These are phyloP conservation scores for Ogataea naganishii DNA, from an alignment of 805 yeast genomes.

Conservation along the genomic window DNA sequence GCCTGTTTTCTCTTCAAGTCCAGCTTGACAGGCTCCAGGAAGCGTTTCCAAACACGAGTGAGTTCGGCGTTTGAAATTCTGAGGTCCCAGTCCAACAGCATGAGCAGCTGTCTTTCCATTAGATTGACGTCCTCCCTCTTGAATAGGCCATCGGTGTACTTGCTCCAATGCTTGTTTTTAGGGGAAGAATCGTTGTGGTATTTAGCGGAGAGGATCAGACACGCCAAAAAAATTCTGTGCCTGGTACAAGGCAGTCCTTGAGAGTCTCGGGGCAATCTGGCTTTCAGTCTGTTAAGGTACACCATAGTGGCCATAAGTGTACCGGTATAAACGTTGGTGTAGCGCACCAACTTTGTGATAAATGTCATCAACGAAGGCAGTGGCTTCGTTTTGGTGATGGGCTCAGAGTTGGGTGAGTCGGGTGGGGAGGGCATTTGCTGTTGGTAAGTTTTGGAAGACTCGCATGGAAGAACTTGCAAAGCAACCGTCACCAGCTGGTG, in stretches of 20 bases:
- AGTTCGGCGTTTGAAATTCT: conserved; percentile 37
- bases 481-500: conserved; percentile 60
- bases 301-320: conserved; percentile 67
- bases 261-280: conserved; percentile 59
- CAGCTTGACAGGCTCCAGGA: conserved; percentile 42
- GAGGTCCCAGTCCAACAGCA: conserved; percentile 64
- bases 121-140: conserved; percentile 59
- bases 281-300: conserved; percentile 52
- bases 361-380: conserved; percentile 70
- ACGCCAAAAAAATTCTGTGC: conserved; percentile 68
- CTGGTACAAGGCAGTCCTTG: conserved; percentile 74
- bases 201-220: conserved; percentile 65
- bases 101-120: conserved; percentile 72
- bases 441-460: conserved; percentile 27
- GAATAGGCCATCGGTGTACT: conserved; percentile 68
- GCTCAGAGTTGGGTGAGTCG: conserved; percentile 20
- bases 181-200: conserved; percentile 74
- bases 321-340: conserved; percentile 75
- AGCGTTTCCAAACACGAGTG: conserved; percentile 29
- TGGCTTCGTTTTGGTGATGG: conserved; percentile 27
- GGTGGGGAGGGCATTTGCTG: conserved; percentile 25
- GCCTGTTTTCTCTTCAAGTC: conserved; percentile 24
- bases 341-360: conserved; percentile 60
- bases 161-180: conserved; percentile 72
- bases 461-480: conserved; percentile 59